These are phyloP conservation scores for Geranomyces variabilis DNA, from an alignment of 192 early-diverging fungal genomes.

Conservation along the genomic window DNA sequence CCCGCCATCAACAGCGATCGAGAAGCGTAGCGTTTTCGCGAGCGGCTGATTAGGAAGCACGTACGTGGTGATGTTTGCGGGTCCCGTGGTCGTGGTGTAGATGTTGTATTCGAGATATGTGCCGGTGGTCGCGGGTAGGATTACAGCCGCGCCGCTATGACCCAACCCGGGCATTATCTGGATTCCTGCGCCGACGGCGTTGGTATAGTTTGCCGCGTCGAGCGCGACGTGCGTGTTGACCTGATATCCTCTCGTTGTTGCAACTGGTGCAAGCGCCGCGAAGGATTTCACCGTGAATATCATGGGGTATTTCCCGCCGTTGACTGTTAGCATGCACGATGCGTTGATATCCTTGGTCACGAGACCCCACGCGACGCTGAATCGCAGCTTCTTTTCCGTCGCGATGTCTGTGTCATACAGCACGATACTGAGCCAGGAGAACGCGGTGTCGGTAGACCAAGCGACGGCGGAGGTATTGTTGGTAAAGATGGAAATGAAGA, in stretches of 20 bases:
- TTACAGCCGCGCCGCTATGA: background rate
- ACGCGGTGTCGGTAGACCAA: background rate
- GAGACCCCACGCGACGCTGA: background rate
- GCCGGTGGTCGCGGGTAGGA: background rate
- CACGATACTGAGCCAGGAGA: background rate
- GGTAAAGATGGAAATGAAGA: background rate
- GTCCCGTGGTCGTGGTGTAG: background rate
- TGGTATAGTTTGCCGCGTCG: background rate
- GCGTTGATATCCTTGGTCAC: background rate
- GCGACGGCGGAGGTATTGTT: background rate
- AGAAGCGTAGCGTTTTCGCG: background rate
- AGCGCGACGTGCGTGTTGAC: conserved; percentile 1
- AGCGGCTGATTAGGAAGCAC: conserved; percentile 8
- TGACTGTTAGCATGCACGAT: background rate
- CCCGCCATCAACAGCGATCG: conserved; percentile 2
- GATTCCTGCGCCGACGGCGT: background rate
- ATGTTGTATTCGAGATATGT: conserved; percentile 1
- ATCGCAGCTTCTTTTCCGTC: background rate
- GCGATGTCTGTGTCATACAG: background rate
- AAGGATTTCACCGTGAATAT: conserved; percentile 5
- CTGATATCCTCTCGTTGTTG: too few relatives aligned
- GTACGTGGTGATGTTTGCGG: conserved; percentile 13
- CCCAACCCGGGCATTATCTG: background rate
- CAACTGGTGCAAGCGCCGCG: background rate
- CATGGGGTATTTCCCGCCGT: background rate